Conservation (phyloP, 2,329 filamentous ascomycete species). For the Neofusicoccum ribis region DNA sequence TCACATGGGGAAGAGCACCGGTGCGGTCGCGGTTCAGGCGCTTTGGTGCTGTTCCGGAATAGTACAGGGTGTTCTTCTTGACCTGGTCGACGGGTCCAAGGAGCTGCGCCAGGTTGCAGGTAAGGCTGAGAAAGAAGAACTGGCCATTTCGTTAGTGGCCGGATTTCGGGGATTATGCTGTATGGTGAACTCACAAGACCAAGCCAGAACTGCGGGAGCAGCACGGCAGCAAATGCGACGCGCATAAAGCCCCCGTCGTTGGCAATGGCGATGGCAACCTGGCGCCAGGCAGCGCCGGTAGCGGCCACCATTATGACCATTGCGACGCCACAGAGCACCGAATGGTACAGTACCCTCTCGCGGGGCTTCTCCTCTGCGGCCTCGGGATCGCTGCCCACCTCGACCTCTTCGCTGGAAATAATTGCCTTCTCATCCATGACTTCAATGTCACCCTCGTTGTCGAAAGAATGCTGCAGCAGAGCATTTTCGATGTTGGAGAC, state of each 20-base stretch:
- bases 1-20: conserved; percentile 64
- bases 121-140: conserved; percentile 75
- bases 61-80: conserved; percentile 76
- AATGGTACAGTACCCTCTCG: conserved; percentile 61
- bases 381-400: conserved; percentile 64
- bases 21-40: conserved; percentile 51
- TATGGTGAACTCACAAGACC: neutral
- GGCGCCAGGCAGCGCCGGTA: neutral
- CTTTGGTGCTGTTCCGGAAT: conserved; percentile 69
- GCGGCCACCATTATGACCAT: neutral
- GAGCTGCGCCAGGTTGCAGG: conserved; percentile 73
- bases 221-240: conserved; percentile 67
- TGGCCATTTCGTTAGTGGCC: conserved; percentile 26
- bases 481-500: conserved; percentile 73
- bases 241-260: conserved; percentile 53
- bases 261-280: neutral
- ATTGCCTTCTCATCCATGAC: conserved; percentile 53
- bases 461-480: conserved; percentile 75
- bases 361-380: conserved; percentile 67
- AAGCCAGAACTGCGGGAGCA: conserved; percentile 62
- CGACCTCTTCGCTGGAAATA: conserved; percentile 49
- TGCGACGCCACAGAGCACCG: conserved; percentile 70
- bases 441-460: conserved; percentile 55
- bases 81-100: conserved; percentile 75
- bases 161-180: neutral